These are phyloP conservation scores for Xerocomus amazonicus DNA, from an alignment of 1,284 basidiomycete genomes.

Conservation along the genomic window DNA sequence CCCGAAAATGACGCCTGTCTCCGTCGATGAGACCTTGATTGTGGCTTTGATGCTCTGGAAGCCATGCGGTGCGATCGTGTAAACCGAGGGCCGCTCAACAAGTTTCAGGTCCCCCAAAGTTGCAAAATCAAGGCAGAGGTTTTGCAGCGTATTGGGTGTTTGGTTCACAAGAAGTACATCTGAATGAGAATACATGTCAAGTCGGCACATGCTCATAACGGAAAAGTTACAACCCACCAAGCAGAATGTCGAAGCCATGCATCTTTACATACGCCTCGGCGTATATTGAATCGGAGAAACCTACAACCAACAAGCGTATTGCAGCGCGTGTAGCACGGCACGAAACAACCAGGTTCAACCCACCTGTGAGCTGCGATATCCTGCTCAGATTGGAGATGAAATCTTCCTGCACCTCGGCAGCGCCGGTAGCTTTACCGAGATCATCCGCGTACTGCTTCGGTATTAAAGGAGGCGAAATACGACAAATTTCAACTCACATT, in stretches of 20 bases:
- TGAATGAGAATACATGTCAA: conserved; percentile 22
- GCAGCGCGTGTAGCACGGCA: neutral
- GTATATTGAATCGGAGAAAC: conserved; percentile 98
- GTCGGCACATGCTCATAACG: neutral
- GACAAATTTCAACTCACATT: conserved; percentile 58
- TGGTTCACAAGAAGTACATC: conserved; percentile 98
- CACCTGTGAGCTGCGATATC: conserved; percentile 92
- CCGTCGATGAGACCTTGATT: conserved; percentile 96
- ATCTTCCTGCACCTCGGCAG: conserved; percentile 84
- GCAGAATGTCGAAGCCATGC: conserved; percentile 95
- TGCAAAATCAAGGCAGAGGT: conserved; percentile 96
- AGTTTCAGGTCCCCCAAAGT: conserved; percentile 97
- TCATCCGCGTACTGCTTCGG: conserved; percentile 79
- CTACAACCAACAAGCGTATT: conserved; percentile 37
- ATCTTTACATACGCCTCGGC: conserved; percentile 98
- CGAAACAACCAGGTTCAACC: neutral
- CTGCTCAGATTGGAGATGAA: conserved; percentile 95
- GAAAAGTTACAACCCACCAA: conserved; percentile 47
- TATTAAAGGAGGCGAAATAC: conserved; percentile 1
- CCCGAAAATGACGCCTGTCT: conserved; percentile 98
- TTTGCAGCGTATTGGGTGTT: conserved; percentile 91
- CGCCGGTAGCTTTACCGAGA: conserved; percentile 86
- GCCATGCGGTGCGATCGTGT: conserved; percentile 92
- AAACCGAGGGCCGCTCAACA: conserved; percentile 89
- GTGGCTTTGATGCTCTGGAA: conserved; percentile 99